Evolutionary conservation across 495 filamentous ascomycete genomes (phyloP), one percentile per base, ranked within the genome.

Genomic region (Aspergillus saccharolyticus): DNA sequence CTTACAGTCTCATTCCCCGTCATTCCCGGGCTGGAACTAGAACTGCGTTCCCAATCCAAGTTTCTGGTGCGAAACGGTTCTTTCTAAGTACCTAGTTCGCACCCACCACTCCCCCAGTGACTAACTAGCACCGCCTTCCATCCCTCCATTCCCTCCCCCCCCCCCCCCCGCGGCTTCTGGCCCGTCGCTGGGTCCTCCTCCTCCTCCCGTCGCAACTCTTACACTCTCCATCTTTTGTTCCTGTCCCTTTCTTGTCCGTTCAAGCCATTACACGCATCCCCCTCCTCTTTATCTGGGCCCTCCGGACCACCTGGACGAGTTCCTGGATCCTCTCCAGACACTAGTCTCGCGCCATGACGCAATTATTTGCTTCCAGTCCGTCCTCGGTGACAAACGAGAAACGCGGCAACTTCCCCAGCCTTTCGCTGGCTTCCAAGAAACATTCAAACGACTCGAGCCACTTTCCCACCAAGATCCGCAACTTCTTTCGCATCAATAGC

Each of bases 401-500:
- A 63, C 76, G 76, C 57, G 71, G 68, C 52, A 78, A 75, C 58
- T 75, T 78, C 60, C 66, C 73, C 53, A 64, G 74, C 61, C 70
- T 79, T 18, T 74, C 74, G 50, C 62, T 78, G 39, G 64, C 75
- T 18, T 72, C 74, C 55, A 79, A 79, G 62, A 81, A 80, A 64
- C 78, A 80, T 55, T 70, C 78, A 42, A 75, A 72, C 60, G 70
- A 76, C 19, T 74, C 75, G 2, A 71, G 71, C 71, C 89, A 94
- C 64, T 84, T 96, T 64, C 90, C 87, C 33, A 88, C 92, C 68
- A 91, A 87, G 71, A 83, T 98, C 71, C 95, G 88, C 82, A 96
- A 93, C 70, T 97, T 97, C 79, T 98, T 98, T 79, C 90, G 94
- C 65, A 96, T 97, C 76, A 96, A 89, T 72, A 89, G 78, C 64